Evolutionary conservation across 768 basidiomycete genomes (phyloP).

Genomic region (Naganishia randhawae): DNA sequence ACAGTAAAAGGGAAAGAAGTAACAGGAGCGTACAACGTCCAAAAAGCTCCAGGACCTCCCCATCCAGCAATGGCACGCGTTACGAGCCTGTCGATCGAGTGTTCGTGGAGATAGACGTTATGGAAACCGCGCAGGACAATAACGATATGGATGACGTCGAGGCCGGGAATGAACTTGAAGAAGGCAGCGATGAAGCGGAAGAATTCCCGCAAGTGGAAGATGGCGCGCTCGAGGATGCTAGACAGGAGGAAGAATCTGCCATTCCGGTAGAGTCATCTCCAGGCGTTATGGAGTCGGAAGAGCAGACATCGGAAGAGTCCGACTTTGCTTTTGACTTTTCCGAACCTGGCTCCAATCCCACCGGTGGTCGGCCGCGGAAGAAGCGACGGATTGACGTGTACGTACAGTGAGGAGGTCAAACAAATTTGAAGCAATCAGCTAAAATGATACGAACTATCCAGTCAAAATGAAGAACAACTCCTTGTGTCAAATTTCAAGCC

Average conservation of each 20-base stretch:
- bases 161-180: neutral
- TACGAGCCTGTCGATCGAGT: conserved; percentile 7
- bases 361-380: conserved; percentile 30
- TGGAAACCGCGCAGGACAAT: conserved; percentile 10
- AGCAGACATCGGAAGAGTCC: conserved; percentile 1
- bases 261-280: neutral
- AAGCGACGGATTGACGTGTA: conserved; percentile 27
- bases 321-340: conserved; percentile 32
- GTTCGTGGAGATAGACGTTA: conserved; percentile 12
- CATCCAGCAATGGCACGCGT: neutral
- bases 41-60: neutral
- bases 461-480: conserved; percentile 1
- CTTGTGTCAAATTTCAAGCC: conserved; percentile 25
- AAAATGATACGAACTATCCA: neutral
- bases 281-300: neutral
- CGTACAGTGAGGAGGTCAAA: conserved; percentile 18
- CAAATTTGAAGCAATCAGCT: neutral
- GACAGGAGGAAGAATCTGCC: neutral
- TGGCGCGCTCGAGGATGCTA: conserved; percentile 30
- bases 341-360: conserved; percentile 25
- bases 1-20: neutral
- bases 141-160: conserved; percentile 1
- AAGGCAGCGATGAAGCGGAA: neutral
- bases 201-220: neutral
- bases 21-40: neutral